Percentiles rank a stretch among this genome's conserved stretches.
These are phyloP conservation scores for Blastomyces silverae DNA, from an alignment of 2,329 filamentous ascomycete genomes.

Conservation along the genomic window DNA sequence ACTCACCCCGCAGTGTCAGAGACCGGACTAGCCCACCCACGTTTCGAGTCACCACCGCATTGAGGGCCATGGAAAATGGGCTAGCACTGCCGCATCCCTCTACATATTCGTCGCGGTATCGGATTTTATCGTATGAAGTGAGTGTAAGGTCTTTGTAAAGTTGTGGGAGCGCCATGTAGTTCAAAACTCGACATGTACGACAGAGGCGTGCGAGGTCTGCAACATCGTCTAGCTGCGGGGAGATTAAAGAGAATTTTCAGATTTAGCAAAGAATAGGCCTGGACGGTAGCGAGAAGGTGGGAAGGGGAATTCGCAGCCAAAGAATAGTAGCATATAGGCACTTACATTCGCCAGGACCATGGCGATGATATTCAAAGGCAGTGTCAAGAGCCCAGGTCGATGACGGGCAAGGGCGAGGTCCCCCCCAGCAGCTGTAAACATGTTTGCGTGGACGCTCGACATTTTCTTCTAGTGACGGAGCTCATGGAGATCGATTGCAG, in stretches of 20 bases:
- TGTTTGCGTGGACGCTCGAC: conserved; percentile 39
- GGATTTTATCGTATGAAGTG: conserved; percentile 53
- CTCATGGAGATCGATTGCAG: background rate
- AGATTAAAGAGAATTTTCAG: conserved; percentile 13
- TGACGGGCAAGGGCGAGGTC: conserved; percentile 13
- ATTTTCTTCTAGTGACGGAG: conserved; percentile 23
- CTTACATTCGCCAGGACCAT: conserved; percentile 51
- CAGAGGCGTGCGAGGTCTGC: conserved; percentile 54
- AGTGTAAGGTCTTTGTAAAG: conserved; percentile 53
- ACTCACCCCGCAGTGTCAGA: conserved; percentile 50
- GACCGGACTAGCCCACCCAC: conserved; percentile 49
- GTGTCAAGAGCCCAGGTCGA: conserved; percentile 29
- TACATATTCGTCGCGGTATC: conserved; percentile 51
- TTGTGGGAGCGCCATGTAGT: conserved; percentile 58
- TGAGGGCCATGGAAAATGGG: conserved; percentile 58
- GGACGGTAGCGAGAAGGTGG: too few species aligned
- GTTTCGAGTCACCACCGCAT: conserved; percentile 53
- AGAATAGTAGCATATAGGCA: conserved; percentile 4
- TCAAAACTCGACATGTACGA: conserved; percentile 54
- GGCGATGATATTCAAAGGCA: conserved; percentile 55
- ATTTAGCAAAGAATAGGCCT: conserved; percentile 5
- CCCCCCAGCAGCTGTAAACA: conserved; percentile 34
- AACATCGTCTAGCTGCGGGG: conserved; percentile 49
- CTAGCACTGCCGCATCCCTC: conserved; percentile 58
- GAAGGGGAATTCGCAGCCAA: background rate